Conservation (phyloP, 2,329 filamentous ascomycete species). For the Fusarium ambrosium region DNA sequence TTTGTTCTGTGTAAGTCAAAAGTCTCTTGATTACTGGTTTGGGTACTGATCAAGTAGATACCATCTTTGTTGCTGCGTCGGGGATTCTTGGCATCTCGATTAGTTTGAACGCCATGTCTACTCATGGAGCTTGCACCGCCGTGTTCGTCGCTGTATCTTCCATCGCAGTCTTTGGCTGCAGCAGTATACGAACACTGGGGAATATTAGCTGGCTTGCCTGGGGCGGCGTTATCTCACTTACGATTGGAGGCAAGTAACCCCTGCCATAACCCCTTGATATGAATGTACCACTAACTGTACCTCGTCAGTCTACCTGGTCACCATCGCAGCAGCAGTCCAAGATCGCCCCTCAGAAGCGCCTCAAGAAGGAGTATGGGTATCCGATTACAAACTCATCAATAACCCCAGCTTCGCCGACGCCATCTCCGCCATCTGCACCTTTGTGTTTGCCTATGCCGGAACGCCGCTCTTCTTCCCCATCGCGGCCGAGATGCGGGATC, state of each 20-base stretch:
- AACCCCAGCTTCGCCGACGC: conserved; percentile 50
- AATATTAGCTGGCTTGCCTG: conserved; percentile 52
- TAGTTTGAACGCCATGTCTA: conserved; percentile 55
- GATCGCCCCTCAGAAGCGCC: conserved; percentile 37
- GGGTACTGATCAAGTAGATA: conserved; percentile 24
- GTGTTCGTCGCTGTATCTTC: conserved; percentile 56
- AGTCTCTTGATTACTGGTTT: fast-evolving
- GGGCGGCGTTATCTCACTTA: conserved; percentile 39
- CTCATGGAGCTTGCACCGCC: conserved; percentile 56
- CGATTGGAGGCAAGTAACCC: conserved; percentile 27
- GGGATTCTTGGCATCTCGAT: conserved; percentile 52
- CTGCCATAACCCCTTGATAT: background rate
- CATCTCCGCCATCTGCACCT: conserved; percentile 49
- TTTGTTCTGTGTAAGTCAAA: conserved; percentile 52
- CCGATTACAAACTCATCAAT: conserved; percentile 49
- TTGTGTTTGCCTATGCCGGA: conserved; percentile 56
- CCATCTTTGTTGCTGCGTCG: conserved; percentile 36
- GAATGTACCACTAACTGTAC: too few species aligned
- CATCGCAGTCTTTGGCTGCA: conserved; percentile 47
- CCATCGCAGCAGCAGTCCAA: conserved; percentile 41
- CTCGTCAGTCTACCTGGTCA: conserved; percentile 33
- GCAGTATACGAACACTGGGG: conserved; percentile 50
- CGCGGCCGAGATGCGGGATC: conserved; percentile 51
- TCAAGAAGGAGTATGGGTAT: conserved; percentile 41
- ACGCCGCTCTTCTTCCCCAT: conserved; percentile 53